These are phyloP conservation scores for Trichoderma koningii DNA, from an alignment of 2,329 filamentous ascomycete species.

Conservation along the genomic window DNA sequence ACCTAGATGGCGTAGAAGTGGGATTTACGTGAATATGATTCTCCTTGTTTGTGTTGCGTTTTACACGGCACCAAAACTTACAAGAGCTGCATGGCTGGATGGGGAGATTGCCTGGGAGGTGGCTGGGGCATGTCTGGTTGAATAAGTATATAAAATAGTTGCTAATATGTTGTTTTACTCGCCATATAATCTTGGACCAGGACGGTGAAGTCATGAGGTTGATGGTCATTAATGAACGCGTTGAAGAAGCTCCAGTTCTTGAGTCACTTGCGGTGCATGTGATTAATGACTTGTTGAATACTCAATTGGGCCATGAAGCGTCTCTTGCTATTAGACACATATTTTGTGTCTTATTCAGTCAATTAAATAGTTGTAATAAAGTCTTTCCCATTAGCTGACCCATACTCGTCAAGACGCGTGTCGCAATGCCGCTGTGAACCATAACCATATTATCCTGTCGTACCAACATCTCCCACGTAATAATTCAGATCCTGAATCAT, in stretches of 20 bases:
- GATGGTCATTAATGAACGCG: neutral
- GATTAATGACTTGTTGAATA: no score
- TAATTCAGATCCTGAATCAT: neutral
- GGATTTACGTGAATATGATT: conserved; percentile 30
- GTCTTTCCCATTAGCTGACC: neutral
- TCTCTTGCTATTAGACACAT: no score
- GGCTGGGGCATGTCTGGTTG: conserved; percentile 13
- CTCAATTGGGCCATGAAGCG: no score
- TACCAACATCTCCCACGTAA: neutral
- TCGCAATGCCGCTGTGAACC: neutral
- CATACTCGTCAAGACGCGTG: neutral
- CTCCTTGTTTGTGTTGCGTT: conserved; percentile 30
- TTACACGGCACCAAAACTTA: conserved; percentile 4
- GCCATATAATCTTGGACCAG: no score
- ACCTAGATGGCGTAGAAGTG: conserved; percentile 30
- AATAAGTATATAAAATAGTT: conserved; percentile 12
- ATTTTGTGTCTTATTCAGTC: neutral
- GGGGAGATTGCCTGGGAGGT: conserved; percentile 26
- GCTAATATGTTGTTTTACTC: neutral
- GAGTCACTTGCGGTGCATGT: no score
- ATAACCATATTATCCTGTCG: neutral
- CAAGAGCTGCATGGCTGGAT: conserved; percentile 6
- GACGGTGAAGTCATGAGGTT: no score
- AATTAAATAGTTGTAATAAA: neutral
- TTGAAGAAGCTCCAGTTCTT: neutral